phyloP scores from a whole-genome alignment of 202 grass and related monocot species.

The Brachypodium distachyon region DNA sequence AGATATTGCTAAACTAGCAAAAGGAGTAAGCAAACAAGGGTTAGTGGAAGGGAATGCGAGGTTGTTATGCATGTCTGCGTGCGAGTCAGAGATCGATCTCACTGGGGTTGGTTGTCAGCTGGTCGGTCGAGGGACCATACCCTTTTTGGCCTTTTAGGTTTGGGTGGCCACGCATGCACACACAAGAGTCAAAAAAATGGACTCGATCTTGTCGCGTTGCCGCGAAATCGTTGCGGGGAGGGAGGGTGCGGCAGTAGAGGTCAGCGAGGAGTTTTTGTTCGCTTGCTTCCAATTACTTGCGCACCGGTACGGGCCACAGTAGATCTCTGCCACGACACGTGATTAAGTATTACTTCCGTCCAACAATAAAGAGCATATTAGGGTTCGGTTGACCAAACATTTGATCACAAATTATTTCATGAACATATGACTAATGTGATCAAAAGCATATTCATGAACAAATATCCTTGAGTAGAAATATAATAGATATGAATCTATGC shows the following conservation, averaged over 20 bases:
- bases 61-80: background rate
- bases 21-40: background rate
- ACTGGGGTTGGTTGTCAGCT: background rate
- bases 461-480: too few species aligned
- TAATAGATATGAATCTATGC: too few species aligned
- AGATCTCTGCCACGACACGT: too few species aligned
- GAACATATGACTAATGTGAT: too few species aligned
- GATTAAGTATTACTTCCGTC: too few species aligned
- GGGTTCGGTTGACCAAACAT: too few species aligned
- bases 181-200: constrained; percentile 21
- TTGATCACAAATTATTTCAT: too few species aligned
- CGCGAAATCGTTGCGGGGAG: background rate
- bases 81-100: constrained; percentile 8
- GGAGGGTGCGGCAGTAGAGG: background rate
- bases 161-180: background rate
- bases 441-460: too few species aligned
- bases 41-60: constrained; percentile 39
- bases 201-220: constrained; percentile 1
- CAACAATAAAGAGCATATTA: too few species aligned
- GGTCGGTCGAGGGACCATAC: background rate
- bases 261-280: constrained; percentile 8
- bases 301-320: background rate
- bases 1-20: constrained; percentile 33
- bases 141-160: constrained; percentile 27
- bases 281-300: background rate